These are phyloP conservation scores for Entomortierella chlamydospora DNA, from an alignment of 192 early-diverging fungal genomes.

Conservation along the genomic window DNA sequence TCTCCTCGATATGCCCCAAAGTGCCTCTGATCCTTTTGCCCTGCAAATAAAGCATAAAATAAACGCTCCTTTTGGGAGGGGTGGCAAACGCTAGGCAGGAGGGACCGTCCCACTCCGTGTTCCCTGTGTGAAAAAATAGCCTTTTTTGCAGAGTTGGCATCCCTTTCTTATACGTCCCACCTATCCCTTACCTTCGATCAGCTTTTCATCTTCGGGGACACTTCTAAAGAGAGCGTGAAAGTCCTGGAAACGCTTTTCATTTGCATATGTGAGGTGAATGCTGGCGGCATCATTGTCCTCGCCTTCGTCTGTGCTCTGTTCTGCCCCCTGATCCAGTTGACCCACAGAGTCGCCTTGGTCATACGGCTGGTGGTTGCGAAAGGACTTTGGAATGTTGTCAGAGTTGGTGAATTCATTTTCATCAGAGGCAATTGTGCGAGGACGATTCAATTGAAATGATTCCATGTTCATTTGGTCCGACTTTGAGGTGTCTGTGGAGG, in stretches of 20 bases:
- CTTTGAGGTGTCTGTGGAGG: constrained; percentile 16
- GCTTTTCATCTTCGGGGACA: constrained; percentile 62
- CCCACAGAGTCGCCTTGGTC: background rate
- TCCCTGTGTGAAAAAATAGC: too few species aligned
- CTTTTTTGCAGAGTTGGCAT: too few species aligned
- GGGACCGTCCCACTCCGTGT: background rate
- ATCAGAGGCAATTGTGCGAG: background rate
- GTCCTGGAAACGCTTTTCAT: constrained; percentile 57
- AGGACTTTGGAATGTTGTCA: constrained; percentile 25
- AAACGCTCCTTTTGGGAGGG: background rate
- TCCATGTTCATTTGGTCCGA: constrained; percentile 46
- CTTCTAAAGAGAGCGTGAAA: constrained; percentile 65
- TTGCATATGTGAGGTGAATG: constrained; percentile 46
- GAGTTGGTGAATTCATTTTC: constrained; percentile 7
- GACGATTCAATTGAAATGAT: constrained; percentile 30
- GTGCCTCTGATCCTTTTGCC: too few species aligned
- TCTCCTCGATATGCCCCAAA: too few species aligned
- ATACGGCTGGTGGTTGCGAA: background rate
- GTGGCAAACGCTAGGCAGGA: background rate
- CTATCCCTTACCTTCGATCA: constrained; percentile 59
- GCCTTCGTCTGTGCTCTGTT: constrained; percentile 16
- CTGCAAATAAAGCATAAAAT: too few species aligned
- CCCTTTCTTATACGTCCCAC: too few species aligned
- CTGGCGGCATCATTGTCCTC: constrained; percentile 11
- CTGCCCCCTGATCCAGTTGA: background rate